phyloP scores from a whole-genome alignment of 139 green algal species.

The Axilococcus clingmanii region DNA sequence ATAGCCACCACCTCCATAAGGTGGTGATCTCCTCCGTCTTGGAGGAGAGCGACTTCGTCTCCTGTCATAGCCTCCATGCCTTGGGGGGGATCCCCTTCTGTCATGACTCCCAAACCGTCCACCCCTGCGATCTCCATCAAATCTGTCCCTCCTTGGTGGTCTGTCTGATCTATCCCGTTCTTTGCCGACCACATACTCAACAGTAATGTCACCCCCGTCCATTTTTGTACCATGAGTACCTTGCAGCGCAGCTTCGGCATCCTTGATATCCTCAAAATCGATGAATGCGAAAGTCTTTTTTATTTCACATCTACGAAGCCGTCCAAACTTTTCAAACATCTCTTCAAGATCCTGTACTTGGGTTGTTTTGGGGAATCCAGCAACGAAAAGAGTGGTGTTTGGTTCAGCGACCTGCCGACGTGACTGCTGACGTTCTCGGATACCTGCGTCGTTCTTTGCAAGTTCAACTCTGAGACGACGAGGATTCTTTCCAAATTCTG shows the following conservation, averaged over 20 bases:
- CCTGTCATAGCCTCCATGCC: not conserved
- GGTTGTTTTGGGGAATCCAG: constrained; percentile 46
- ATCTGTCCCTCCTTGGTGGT: not conserved
- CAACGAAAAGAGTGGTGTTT: constrained; percentile 72
- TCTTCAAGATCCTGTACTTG: constrained; percentile 54
- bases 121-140: not conserved
- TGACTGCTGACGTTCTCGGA: constrained; percentile 25
- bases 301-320: constrained; percentile 50
- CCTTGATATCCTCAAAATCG: constrained; percentile 49
- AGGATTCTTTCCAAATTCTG: constrained; percentile 46
- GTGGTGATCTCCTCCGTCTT: too few relatives aligned
- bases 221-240: constrained; percentile 29
- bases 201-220: constrained; percentile 31
- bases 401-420: constrained; percentile 30
- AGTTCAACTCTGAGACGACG: constrained; percentile 60
- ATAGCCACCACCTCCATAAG: too few relatives aligned
- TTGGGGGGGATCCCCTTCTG: not conserved
- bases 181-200: constrained; percentile 21
- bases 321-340: constrained; percentile 49
- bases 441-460: constrained; percentile 48
- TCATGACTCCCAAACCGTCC: not conserved
- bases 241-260: constrained; percentile 44
- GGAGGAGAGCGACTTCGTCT: constrained; percentile 9
- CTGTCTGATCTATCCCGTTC: not conserved
- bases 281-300: constrained; percentile 67